Evolutionary conservation across 805 yeast species (phyloP), one percentile per base, ranked within the genome.

Genomic region (Saccharomycopsis sp.): DNA sequence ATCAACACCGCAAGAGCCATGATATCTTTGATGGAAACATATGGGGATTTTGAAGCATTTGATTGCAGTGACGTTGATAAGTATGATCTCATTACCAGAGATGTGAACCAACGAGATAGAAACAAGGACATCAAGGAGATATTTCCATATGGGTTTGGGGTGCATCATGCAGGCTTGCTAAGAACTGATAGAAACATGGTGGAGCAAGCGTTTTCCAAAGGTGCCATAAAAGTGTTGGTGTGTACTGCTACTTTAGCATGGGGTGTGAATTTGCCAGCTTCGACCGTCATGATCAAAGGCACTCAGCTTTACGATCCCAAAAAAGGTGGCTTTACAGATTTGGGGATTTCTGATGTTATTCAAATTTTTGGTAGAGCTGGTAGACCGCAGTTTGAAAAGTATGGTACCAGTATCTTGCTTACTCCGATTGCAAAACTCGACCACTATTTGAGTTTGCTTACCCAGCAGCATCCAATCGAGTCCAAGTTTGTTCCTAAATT

Each of bases 291-390:
- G 48, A 77, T 92, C 23, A 92, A 92, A 54, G 99, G 99, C 0
- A 92, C 99, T 0, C 95, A 89, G 55, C 87, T 92, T 0, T 92
- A 92, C 56, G 94, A 92, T 56, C 71, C 97, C 0, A 85, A 88
- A 56, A 81, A 80, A 39, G 98, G 98, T 69, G 98, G 98, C 0
- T 85, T 78, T 54, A 75, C 80, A 2, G 98, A 92, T 56, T 65
- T 94, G 30, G 97, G 97, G 1, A 89, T 92, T 13, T 82, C 96
- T 0, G 99, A 92, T 63, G 95, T 92, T 30, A 82, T 94, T 47
- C 99, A 92, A 65, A 92, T 92, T 50, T 92, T 92, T 63, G 99
- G 99, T 52, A 82, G 99, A 65, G 98, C 98, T 20, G 99, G 99
- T 63, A 77, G 99, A 62, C 99, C 99, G 0, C 98, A 94, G 52